Conservation (phyloP, 2,329 filamentous ascomycete genomes). For the Pseudogymnoascus sp. region DNA sequence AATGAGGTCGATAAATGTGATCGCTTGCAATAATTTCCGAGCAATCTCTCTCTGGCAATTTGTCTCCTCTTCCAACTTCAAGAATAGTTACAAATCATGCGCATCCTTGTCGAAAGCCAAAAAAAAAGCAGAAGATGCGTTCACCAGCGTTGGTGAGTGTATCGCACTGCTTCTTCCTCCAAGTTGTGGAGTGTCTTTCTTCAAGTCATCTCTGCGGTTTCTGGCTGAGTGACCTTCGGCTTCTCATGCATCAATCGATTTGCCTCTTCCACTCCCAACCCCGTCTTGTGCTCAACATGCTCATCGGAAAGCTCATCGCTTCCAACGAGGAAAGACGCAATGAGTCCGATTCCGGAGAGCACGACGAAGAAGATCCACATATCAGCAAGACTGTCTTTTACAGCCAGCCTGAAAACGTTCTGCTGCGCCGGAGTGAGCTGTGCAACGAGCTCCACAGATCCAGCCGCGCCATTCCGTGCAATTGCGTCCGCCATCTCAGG, state of each 20-base stretch:
- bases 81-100: conserved; percentile 5
- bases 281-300: conserved; percentile 44
- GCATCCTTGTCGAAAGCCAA: background rate
- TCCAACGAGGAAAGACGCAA: conserved; percentile 36
- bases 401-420: conserved; percentile 5
- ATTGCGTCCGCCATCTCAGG: conserved; percentile 23
- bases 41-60: conserved; percentile 10
- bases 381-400: conserved; percentile 10
- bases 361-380: conserved; percentile 13
- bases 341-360: conserved; percentile 22
- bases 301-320: conserved; percentile 37
- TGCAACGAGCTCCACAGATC: conserved; percentile 11
- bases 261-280: conserved; percentile 23
- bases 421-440: conserved; percentile 11
- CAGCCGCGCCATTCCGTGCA: conserved; percentile 12
- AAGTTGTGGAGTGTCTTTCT: conserved; percentile 8
- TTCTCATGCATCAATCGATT: conserved; percentile 12
- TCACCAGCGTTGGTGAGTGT: background rate
- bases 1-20: conserved; percentile 12
- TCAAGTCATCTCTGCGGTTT: conserved; percentile 11
- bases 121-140: background rate
- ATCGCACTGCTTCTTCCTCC: conserved; percentile 1
- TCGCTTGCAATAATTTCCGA: conserved; percentile 12
- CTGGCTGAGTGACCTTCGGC: conserved; percentile 10
- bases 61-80: conserved; percentile 9